phyloP scores from a whole-genome alignment of 345 rosid species.

The Populus deltoides region DNA sequence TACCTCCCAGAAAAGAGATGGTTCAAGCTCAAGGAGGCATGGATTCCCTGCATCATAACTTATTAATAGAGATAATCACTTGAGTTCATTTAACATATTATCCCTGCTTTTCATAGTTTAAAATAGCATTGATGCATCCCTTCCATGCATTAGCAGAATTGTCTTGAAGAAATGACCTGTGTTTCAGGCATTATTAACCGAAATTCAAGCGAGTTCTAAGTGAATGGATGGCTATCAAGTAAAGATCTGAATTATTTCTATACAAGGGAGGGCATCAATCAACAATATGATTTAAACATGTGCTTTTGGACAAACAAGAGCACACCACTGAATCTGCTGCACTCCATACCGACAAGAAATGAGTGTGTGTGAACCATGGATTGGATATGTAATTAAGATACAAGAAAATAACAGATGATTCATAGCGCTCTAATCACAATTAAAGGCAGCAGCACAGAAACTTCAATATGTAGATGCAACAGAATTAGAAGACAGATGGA shows the following conservation, averaged over 20 bases:
- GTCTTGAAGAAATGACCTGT: not conserved
- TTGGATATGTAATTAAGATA: not conserved
- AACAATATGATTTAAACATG: not conserved
- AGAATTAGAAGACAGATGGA: conserved; percentile 14
- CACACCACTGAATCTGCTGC: not conserved
- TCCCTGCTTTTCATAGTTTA: not conserved
- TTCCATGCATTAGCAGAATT: not conserved
- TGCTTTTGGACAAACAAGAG: not conserved
- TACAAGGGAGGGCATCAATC: not conserved
- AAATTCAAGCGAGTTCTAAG: not conserved
- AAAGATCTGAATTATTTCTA: not conserved
- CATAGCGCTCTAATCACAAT: not conserved
- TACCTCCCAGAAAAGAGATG: not conserved
- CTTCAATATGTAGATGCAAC: not conserved
- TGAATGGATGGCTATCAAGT: not conserved
- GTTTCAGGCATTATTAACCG: not conserved
- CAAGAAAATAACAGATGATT: not conserved
- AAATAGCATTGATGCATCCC: not conserved
- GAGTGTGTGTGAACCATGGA: not conserved
- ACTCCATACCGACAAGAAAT: not conserved
- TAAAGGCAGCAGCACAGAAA: not conserved
- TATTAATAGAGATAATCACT: not conserved
- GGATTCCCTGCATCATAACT: not conserved
- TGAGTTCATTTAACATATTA: not conserved
- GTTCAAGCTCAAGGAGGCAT: not conserved